These are phyloP conservation scores for Moricandia moricandioides DNA, from an alignment of 345 rosid species.

Conservation along the genomic window DNA sequence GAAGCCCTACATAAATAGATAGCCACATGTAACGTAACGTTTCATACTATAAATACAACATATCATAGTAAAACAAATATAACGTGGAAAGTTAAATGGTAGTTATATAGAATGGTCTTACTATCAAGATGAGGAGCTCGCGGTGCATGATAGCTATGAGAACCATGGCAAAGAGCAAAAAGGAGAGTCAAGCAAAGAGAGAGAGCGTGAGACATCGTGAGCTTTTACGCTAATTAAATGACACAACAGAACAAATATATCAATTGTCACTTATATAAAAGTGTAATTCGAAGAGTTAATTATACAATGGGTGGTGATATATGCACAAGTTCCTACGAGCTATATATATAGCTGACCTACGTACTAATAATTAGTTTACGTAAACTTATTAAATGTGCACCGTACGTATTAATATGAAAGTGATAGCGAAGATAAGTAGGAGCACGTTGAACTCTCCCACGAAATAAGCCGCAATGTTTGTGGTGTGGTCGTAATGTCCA, in stretches of 20 bases:
- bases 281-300: neutral
- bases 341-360: constrained; percentile 32
- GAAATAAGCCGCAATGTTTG: constrained; percentile 28
- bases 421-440: neutral
- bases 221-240: neutral
- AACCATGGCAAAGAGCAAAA: constrained; percentile 15
- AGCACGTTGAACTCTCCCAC: constrained; percentile 18
- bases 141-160: constrained; percentile 7
- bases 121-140: constrained; percentile 35
- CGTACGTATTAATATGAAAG: constrained; percentile 23
- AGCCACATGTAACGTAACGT: neutral
- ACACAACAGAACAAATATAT: neutral
- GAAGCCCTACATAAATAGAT: constrained; percentile 39
- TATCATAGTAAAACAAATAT: neutral
- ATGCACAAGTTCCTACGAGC: constrained; percentile 11
- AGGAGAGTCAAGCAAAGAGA: constrained; percentile 25
- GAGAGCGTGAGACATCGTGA: constrained; percentile 23
- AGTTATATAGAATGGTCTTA: neutral
- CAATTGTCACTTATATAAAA: neutral
- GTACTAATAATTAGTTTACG: neutral
- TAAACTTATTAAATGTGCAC: neutral
- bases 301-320: constrained; percentile 3
- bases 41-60: neutral
- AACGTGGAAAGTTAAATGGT: neutral
- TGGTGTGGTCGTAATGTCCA: constrained; percentile 20